Conservation (phyloP, 108 stramenopile genomes). For the Skeletonema potamos region DNA sequence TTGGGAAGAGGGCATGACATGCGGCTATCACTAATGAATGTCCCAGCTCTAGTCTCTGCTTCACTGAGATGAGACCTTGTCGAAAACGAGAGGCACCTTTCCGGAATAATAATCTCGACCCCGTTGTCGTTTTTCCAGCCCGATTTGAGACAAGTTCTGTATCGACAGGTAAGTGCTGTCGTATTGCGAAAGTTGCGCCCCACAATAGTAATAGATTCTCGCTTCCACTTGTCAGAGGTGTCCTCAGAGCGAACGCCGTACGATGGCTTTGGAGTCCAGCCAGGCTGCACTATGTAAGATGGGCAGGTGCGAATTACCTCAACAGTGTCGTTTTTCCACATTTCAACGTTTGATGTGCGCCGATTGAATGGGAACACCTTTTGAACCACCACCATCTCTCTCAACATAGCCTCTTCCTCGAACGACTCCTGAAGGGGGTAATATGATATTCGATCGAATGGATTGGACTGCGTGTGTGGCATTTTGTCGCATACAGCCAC, state of each 20-base stretch:
- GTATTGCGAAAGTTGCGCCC: constrained; percentile 79
- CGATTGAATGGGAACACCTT: constrained; percentile 66
- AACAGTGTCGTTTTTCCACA: constrained; percentile 78
- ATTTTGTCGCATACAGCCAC: constrained; percentile 85
- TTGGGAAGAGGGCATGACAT: constrained; percentile 49
- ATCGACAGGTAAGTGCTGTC: constrained; percentile 55
- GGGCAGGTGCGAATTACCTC: constrained; percentile 79
- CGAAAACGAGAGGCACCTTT: neutral
- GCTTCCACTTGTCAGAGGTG: neutral
- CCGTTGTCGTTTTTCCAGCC: constrained; percentile 11
- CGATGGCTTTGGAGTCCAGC: neutral
- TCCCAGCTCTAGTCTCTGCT: constrained; percentile 28
- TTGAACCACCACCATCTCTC: constrained; percentile 64
- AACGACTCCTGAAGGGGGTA: constrained; percentile 45
- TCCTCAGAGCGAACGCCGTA: constrained; percentile 8
- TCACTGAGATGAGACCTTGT: constrained; percentile 6
- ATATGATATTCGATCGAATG: constrained; percentile 54
- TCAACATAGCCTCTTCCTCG: constrained; percentile 37
- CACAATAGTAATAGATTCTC: constrained; percentile 48
- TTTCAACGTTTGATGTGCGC: constrained; percentile 19
- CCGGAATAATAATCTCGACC: constrained; percentile 11
- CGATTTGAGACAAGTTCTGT: constrained; percentile 22
- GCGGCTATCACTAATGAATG: constrained; percentile 61
- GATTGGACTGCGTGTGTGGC: constrained; percentile 29
- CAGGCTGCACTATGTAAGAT: constrained; percentile 22